phyloP scores from a whole-genome alignment of 108 stramenopile species.

The Nitzschia putrida region DNA sequence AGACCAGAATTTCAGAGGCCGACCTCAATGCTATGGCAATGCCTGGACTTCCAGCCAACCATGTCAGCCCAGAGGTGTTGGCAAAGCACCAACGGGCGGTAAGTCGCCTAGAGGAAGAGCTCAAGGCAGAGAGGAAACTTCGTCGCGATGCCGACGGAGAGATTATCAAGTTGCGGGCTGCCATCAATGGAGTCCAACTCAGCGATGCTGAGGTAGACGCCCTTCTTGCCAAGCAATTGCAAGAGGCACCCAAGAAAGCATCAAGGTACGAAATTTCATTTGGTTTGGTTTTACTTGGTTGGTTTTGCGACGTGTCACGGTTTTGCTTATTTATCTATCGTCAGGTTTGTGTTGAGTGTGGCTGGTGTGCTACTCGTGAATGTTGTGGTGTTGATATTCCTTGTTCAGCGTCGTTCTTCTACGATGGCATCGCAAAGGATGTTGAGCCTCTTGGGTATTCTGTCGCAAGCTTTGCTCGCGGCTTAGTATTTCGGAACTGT shows the following conservation, averaged over 20 bases:
- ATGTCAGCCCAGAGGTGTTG: conserved; percentile 72
- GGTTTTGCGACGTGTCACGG: not conserved
- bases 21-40: conserved; percentile 10
- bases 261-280: conserved; percentile 29
- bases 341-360: conserved; percentile 30
- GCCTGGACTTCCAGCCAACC: conserved; percentile 31
- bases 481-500: no score
- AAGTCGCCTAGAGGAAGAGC: conserved; percentile 68
- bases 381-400: conserved; percentile 19
- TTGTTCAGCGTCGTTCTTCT: conserved; percentile 24
- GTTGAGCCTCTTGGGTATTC: not conserved
- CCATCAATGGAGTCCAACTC: conserved; percentile 64
- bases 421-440: conserved; percentile 5
- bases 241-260: conserved; percentile 19
- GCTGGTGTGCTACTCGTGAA: conserved; percentile 21
- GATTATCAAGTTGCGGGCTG: conserved; percentile 76
- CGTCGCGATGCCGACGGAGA: conserved; percentile 78
- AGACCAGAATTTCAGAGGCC: conserved; percentile 20
- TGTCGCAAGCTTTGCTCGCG: no score
- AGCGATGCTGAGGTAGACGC: conserved; percentile 71
- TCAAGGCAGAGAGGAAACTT: conserved; percentile 70
- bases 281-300: not conserved
- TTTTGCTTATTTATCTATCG: conserved; percentile 7
- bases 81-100: conserved; percentile 69
- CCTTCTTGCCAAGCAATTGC: conserved; percentile 46